Conservation (phyloP, 148 eudicot species). For the Diospyros kaki region DNA sequence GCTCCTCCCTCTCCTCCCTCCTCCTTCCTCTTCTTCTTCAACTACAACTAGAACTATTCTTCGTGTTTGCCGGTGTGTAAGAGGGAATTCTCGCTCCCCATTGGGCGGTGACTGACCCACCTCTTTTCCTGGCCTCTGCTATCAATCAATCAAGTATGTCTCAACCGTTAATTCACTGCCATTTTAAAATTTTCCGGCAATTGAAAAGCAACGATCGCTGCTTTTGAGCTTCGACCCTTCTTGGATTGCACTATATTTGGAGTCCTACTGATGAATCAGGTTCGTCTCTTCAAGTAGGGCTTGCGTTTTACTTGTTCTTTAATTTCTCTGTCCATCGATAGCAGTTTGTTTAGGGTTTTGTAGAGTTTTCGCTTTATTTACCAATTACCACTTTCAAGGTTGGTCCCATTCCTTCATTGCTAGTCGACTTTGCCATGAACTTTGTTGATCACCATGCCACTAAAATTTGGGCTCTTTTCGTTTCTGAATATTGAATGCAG, state of each 20-base stretch:
- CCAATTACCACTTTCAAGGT: neutral
- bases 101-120: conserved; percentile 7
- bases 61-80: neutral
- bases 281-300: conserved; percentile 5
- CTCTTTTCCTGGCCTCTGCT: neutral
- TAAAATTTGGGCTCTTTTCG: neutral
- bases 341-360: neutral
- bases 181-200: neutral
- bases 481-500: neutral
- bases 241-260: neutral
- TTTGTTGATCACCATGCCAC: neutral
- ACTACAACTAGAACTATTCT: neutral
- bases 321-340: neutral
- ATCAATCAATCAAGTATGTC: neutral
- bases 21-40: too few species aligned
- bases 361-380: conserved; percentile 1
- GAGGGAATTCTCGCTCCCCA: neutral
- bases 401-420: neutral
- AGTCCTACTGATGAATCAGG: neutral
- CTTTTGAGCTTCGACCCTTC: neutral
- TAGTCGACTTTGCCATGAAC: too few species aligned
- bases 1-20: too few species aligned
- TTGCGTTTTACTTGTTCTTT: neutral
- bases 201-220: conserved; percentile 6
- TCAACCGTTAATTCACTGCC: neutral